Evolutionary conservation across 257 asterid species (phyloP).

Genomic region (Solanum ahanhuiri): DNA sequence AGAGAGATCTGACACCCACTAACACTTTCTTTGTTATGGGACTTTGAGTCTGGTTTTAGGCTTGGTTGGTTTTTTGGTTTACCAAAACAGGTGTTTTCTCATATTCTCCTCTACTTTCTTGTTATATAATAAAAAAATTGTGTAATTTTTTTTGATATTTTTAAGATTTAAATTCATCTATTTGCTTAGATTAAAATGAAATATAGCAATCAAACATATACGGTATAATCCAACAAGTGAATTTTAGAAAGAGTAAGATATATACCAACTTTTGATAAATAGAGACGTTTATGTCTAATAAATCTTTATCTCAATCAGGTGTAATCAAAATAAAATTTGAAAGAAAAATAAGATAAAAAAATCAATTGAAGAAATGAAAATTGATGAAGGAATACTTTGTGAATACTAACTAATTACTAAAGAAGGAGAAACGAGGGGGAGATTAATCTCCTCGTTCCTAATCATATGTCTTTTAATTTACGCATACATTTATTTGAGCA

Average conservation of each 20-base stretch:
- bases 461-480: not conserved
- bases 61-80: not conserved
- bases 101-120: not conserved
- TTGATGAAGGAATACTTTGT: too few relatives aligned
- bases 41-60: not conserved
- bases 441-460: not conserved
- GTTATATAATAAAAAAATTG: not conserved
- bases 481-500: too few relatives aligned
- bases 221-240: too few relatives aligned
- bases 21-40: not conserved
- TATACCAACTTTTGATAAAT: not conserved
- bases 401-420: not conserved
- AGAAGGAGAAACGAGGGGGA: not conserved
- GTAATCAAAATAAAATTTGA: not conserved
- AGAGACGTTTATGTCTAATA: not conserved
- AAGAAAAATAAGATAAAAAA: too few relatives aligned
- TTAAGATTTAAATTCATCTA: not conserved
- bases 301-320: not conserved
- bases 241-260: not conserved
- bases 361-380: too few relatives aligned
- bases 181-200: not conserved
- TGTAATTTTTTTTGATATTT: not conserved
- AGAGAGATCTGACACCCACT: conserved; percentile 51
- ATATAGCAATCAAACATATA: too few relatives aligned
- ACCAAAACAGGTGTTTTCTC: not conserved